Base-by-base conservation (phyloP, 225 moss, liverwort and hornwort species). In the Pseudisothecium myosuroides region DNA sequence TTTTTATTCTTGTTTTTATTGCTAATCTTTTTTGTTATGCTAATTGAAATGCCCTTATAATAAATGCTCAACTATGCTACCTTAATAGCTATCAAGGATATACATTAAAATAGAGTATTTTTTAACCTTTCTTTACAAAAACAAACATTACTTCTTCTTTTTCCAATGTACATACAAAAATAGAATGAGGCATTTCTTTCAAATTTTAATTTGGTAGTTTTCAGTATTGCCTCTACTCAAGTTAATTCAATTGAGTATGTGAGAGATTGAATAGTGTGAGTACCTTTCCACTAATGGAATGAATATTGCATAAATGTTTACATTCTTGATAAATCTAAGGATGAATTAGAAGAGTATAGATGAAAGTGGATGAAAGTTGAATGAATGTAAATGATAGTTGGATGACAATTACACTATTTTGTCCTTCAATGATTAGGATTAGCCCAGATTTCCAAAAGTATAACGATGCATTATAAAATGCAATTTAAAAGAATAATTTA, bases 351-450 rank as follows among this genome's bases (percentile, higher is more conserved):
- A 36, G 9, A 52, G 14, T 76, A 0, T 54, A 22, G 76, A 76
- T 18, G 36, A 76, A 34, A 21, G 5, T 23, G 3, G 52, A 76
- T 50, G 34, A 50, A 50, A 50, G 12, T 19, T 49, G 49, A 39
- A 66, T 66, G 66, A 20, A 67, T 37, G 14, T 71, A 23, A 3
- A 65, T 41, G 23, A 41, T 43, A 49, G 19, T 75, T 76, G 1
- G 4, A 55, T 55, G 37, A 55, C 3, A 37, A 55, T 56, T 0
- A 56, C 0, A 9, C 0, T 36, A 26, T 55, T 56, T 36, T 37
- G 16, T n/a, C 4, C 8, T 2, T 50, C 1, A 36, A 15, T 4
- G 12, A 12, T 2, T 1, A 34, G 0, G 11, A 49, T 74, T 19
- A 37, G 24, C 0, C 3, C 22, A 52, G 22, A 76, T 52, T 22